Evolutionary conservation across 2,329 filamentous ascomycete species (phyloP).

Genomic region (Pseudocercospora cruenta): DNA sequence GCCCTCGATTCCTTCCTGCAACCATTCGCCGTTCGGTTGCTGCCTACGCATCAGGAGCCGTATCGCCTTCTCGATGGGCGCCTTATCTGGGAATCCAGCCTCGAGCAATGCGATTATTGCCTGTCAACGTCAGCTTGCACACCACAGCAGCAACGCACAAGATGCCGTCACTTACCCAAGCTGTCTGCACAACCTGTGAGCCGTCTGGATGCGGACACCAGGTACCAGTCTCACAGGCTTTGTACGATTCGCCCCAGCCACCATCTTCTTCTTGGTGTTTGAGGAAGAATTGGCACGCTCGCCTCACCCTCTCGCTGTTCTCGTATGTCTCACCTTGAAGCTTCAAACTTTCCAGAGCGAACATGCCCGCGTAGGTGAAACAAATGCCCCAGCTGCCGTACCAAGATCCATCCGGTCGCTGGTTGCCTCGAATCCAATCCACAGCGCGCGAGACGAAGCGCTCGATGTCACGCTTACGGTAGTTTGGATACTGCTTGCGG

Average conservation of each 20-base stretch:
- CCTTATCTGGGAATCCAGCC: constrained; percentile 75
- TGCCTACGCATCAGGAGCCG: constrained; percentile 83
- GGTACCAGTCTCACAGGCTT: constrained; percentile 74
- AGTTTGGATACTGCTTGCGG: constrained; percentile 76
- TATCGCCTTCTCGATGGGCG: constrained; percentile 73
- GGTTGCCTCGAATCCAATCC: constrained; percentile 78
- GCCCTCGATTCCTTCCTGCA: constrained; percentile 93
- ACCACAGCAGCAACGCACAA: constrained; percentile 63
- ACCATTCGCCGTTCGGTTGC: constrained; percentile 87
- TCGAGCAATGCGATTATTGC: constrained; percentile 72
- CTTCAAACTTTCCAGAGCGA: constrained; percentile 83
- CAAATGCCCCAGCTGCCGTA: constrained; percentile 98
- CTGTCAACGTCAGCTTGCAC: constrained; percentile 28
- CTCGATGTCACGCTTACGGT: constrained; percentile 75
- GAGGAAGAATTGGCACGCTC: constrained; percentile 83
- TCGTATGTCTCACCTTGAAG: constrained; percentile 80
- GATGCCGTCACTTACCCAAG: constrained; percentile 68
- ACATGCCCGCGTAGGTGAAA: constrained; percentile 97
- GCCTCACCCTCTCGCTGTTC: constrained; percentile 70
- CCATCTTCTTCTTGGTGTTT: constrained; percentile 85
- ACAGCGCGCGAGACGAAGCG: constrained; percentile 74
- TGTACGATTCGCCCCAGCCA: constrained; percentile 96
- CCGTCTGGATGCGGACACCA: constrained; percentile 74
- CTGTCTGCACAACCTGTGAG: constrained; percentile 91
- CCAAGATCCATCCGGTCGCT: constrained; percentile 86